Base-by-base conservation (phyloP, 768 basidiomycete species). In the Pisolithus orientalis region DNA sequence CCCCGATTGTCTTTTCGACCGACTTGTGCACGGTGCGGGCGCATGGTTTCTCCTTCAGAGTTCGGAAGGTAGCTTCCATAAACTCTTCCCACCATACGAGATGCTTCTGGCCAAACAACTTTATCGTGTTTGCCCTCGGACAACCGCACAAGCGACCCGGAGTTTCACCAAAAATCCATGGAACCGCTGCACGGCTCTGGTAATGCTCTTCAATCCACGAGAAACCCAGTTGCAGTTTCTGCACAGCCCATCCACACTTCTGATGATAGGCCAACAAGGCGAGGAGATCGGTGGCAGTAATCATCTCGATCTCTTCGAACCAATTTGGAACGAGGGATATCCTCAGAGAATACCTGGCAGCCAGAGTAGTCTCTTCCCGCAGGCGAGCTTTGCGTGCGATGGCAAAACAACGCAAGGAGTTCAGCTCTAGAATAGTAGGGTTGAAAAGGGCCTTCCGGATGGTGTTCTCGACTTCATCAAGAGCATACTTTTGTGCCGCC, bases 341-440 rank as follows among this genome's bases (percentile, higher is more conserved):
- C 8, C 53, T 27, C 47, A 73, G 54, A 0, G 68, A 65, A 39
- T 57, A 54, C 28, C 53, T 62, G 27, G 68, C 67, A 42, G 72
- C 69, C 2, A 62, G 54, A 14, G 58, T 28, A 0, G 63, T 62
- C 43, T 67, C 63, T 8, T 60, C 52, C 28, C 47, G 54, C 24
- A 66, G 39, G 4, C 48, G 46, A 31, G 64, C 67, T 10, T 55
- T 60, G 17, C 56, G 59, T 6, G 70, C 65, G 7, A 72, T 59
- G 6, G 65, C 69, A 47, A 68, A 73, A 6, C 63, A 62, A 4
- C 63, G 57, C 1, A 74, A 25, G 4, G 71, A 56, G 4, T 64
- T 62, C 1, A 25, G 52, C 3, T 62, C 54, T 6, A 64, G 42
- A 13, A 58, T 42, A 2, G 52, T 38, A 1, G 64, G 60, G 44